Evolutionary conservation across 192 early-diverging fungal species (phyloP).

Genomic region (Kappamyces sp.): DNA sequence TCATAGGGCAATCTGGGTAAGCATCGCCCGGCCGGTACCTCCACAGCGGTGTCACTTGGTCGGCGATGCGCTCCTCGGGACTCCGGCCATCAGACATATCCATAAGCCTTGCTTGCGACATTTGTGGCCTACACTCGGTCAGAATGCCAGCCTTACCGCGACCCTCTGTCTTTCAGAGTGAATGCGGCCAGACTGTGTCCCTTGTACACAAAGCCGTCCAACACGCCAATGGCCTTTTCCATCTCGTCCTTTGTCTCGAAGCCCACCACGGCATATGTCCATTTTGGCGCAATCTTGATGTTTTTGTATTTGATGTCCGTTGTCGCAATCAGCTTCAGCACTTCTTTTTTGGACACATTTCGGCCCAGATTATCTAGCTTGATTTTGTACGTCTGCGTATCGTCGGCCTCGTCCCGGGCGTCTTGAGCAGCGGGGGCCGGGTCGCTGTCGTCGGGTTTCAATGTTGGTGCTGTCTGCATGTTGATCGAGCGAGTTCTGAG

Average conservation of each 20-base stretch:
- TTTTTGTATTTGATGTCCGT: slow-evolving; percentile 10
- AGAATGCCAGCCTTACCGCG: too few relatives aligned
- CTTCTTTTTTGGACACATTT: slow-evolving; percentile 14
- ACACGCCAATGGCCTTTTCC: slow-evolving; percentile 20
- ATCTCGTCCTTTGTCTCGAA: slow-evolving; percentile 33
- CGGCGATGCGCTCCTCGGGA: slow-evolving; percentile 54
- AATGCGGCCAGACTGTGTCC: slow-evolving; percentile 12
- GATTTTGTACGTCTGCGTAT: background rate
- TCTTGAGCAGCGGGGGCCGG: background rate
- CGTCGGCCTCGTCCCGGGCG: background rate
- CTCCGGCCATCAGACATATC: slow-evolving; percentile 18
- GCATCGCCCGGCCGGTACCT: slow-evolving; percentile 1
- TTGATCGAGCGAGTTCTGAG: too few relatives aligned
- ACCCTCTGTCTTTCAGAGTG: slow-evolving; percentile 4
- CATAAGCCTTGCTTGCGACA: slow-evolving; percentile 5
- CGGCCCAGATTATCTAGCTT: slow-evolving; percentile 5
- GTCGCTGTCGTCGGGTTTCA: too few relatives aligned
- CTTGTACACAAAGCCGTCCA: slow-evolving; percentile 23
- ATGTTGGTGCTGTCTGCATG: too few relatives aligned
- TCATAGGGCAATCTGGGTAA: slow-evolving; percentile 38
- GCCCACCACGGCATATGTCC: slow-evolving; percentile 32
- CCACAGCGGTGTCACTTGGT: slow-evolving; percentile 68
- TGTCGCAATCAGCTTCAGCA: slow-evolving; percentile 6
- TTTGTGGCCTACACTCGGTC: slow-evolving; percentile 12
- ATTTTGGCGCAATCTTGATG: slow-evolving; percentile 37